Evolutionary conservation across 75 land plant species (phyloP).

Genomic region (Isoetes taiwanensis): DNA sequence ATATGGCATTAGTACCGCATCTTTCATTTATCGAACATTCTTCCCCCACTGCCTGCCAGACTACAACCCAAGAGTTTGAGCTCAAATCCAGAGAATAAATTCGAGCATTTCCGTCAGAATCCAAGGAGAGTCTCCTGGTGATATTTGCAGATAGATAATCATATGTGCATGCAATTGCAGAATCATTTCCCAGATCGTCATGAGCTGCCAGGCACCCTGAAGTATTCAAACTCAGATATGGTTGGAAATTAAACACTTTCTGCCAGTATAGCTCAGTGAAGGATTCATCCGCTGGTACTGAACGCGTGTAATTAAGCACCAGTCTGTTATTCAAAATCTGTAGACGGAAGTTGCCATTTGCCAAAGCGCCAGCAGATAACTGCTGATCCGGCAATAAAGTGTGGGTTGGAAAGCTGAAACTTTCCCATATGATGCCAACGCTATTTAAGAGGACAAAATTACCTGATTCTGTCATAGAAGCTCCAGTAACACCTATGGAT

Average conservation of each 20-base stretch:
- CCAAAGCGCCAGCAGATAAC: too few relatives aligned
- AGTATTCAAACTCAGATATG: too few relatives aligned
- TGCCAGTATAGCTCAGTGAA: too few relatives aligned
- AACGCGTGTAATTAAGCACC: too few relatives aligned
- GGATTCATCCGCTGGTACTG: too few relatives aligned
- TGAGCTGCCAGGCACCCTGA: too few relatives aligned
- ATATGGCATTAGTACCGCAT: slow-evolving; percentile 36
- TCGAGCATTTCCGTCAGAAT: slow-evolving; percentile 41
- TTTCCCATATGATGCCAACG: not conserved
- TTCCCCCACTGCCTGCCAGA: slow-evolving; percentile 28
- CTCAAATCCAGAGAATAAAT: slow-evolving; percentile 27
- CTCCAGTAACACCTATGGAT: too few relatives aligned
- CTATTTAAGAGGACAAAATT: not conserved
- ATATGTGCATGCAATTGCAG: too few relatives aligned
- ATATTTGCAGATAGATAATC: slow-evolving; percentile 23
- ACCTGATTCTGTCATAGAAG: not conserved
- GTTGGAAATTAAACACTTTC: too few relatives aligned
- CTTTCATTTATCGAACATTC: slow-evolving; percentile 30
- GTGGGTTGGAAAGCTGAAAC: not conserved
- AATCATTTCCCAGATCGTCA: too few relatives aligned
- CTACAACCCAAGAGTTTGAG: slow-evolving; percentile 20
- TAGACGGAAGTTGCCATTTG: too few relatives aligned
- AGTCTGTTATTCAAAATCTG: too few relatives aligned
- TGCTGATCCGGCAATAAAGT: not conserved
- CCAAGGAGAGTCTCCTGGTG: slow-evolving; percentile 32